Percentiles rank a stretch among this genome's conserved stretches.
phyloP scores from a whole-genome alignment of 306 rosid species.

The Mucuna pruriens region DNA sequence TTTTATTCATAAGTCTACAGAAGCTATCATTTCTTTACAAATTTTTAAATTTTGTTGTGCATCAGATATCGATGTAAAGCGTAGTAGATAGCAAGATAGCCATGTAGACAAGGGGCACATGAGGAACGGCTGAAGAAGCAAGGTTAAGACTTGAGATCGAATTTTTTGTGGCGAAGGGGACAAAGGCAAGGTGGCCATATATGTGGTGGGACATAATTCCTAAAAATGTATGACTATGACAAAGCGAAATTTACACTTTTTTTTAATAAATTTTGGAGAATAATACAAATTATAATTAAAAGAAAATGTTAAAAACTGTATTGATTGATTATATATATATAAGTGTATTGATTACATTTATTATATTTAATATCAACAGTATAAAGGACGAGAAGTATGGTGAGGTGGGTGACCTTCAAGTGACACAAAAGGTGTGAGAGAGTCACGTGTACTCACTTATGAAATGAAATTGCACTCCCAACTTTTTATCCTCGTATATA shows the following conservation, averaged over 20 bases:
- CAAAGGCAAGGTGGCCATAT: slow-evolving; percentile 5
- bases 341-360: no score
- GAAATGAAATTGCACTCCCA: neutral
- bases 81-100: neutral
- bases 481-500: neutral
- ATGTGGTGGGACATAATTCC: neutral
- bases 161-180: slow-evolving; percentile 3
- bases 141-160: neutral
- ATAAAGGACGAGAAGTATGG: neutral
- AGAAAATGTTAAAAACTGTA: no score
- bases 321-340: no score
- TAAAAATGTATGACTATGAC: neutral
- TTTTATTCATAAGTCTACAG: neutral
- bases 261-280: no score
- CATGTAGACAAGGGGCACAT: neutral
- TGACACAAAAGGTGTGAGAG: neutral
- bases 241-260: no score
- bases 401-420: neutral
- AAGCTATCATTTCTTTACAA: neutral
- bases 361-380: no score
- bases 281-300: no score
- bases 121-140: neutral
- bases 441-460: slow-evolving; percentile 16
- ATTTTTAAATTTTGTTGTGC: neutral
- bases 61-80: neutral